A percentile compares a stretch with the other conserved stretches of the same genome.
Conservation (phyloP, 208 protist species). For the Leishmania gerbilli region DNA sequence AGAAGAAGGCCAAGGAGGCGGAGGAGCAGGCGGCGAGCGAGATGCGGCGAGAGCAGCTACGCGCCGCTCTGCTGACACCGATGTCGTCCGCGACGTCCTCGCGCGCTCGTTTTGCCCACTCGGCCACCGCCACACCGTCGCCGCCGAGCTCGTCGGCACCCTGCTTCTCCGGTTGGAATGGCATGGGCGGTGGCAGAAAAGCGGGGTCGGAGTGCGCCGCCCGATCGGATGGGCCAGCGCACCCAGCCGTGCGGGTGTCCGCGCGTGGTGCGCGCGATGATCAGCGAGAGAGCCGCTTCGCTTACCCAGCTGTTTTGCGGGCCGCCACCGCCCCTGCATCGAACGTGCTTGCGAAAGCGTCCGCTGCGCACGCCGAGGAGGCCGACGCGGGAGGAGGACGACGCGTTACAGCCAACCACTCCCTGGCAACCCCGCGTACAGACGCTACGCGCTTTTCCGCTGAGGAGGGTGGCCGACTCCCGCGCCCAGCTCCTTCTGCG, state of each 20-base stretch:
- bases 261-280: background rate
- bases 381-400: background rate
- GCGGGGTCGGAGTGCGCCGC: background rate
- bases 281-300: background rate
- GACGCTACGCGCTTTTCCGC: background rate
- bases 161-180: background rate
- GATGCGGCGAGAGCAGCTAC: conserved; percentile 80
- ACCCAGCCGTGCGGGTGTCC: background rate
- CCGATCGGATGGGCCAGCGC: background rate
- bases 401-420: background rate
- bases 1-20: conserved; percentile 78
- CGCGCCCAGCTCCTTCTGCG: background rate
- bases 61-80: conserved; percentile 25
- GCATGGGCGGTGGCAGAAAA: background rate
- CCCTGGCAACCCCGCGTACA: background rate
- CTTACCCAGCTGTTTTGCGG: background rate
- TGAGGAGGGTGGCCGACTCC: background rate
- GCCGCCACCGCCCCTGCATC: background rate
- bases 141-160: conserved; percentile 10
- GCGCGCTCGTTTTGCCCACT: conserved; percentile 8
- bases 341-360: background rate
- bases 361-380: background rate
- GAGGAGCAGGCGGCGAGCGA: conserved; percentile 75
- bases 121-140: conserved; percentile 22
- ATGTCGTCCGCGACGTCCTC: background rate